Percentiles rank a stretch among this genome's conserved stretches.
Conservation (phyloP, 2,329 filamentous ascomycete species). For the Drechslera avenae region DNA sequence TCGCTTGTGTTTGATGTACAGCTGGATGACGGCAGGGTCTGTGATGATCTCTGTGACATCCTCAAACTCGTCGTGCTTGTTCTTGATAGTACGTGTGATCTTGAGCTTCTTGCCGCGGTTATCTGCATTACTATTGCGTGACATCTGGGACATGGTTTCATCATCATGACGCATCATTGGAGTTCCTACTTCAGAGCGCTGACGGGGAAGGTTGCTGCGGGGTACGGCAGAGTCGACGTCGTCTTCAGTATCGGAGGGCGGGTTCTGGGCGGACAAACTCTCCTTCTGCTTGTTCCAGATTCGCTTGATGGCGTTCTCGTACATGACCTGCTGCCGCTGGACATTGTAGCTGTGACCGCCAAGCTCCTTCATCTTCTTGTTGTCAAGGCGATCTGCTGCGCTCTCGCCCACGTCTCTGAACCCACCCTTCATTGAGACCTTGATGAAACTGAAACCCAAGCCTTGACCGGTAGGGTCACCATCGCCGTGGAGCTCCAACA, state of each 20-base stretch:
- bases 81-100: conserved; percentile 72
- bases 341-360: conserved; percentile 98
- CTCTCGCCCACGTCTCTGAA: conserved; percentile 91
- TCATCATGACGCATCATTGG: conserved; percentile 63
- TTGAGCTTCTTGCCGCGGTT: conserved; percentile 68
- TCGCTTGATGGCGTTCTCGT: conserved; percentile 85
- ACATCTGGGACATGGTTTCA: conserved; percentile 67
- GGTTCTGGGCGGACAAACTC: conserved; percentile 73
- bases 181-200: conserved; percentile 67
- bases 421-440: conserved; percentile 98
- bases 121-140: conserved; percentile 61
- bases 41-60: conserved; percentile 50
- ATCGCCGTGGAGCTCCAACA: conserved; percentile 92
- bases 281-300: conserved; percentile 91
- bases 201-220: conserved; percentile 46
- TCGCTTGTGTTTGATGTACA: conserved; percentile 81
- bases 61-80: conserved; percentile 68
- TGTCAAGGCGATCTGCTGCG: conserved; percentile 83
- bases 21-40: conserved; percentile 84
- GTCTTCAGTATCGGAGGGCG: conserved; percentile 75
- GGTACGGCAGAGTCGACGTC: conserved; percentile 62
- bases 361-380: conserved; percentile 69
- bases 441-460: conserved; percentile 94
- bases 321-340: conserved; percentile 87
- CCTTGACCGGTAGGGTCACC: conserved; percentile 94